These are phyloP conservation scores for Lablab purpureus DNA, from an alignment of 306 rosid species.

Conservation along the genomic window DNA sequence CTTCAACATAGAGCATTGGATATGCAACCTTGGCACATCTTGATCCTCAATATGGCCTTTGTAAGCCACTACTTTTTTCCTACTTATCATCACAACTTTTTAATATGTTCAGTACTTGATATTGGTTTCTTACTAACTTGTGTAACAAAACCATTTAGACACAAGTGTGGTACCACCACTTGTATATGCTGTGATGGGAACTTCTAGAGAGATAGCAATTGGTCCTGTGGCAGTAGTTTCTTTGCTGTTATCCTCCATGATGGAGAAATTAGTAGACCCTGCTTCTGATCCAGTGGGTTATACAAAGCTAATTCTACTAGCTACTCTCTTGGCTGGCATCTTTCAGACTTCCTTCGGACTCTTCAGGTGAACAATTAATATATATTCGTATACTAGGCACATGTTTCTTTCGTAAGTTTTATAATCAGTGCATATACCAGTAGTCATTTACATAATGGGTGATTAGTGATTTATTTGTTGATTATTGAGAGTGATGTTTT, in stretches of 20 bases:
- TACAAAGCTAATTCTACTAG: conserved; percentile 68
- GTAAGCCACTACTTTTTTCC: conserved; percentile 51
- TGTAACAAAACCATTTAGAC: conserved; percentile 51
- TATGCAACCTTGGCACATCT: conserved; percentile 89
- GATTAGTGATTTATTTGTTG: neutral
- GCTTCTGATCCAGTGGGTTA: conserved; percentile 64
- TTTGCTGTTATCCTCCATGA: conserved; percentile 76
- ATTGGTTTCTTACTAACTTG: neutral
- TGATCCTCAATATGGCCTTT: conserved; percentile 88
- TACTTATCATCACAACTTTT: neutral
- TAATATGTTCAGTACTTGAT: neutral
- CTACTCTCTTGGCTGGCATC: conserved; percentile 83
- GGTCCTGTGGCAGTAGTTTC: conserved; percentile 96
- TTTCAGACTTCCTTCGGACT: conserved; percentile 83
- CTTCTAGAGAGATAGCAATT: conserved; percentile 81
- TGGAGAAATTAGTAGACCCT: conserved; percentile 69
- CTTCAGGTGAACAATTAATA: conserved; percentile 53
- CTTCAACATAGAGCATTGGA: conserved; percentile 79
- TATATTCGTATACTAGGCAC: too few species aligned
- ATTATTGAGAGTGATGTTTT: neutral
- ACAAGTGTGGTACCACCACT: conserved; percentile 94
- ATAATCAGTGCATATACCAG: neutral
- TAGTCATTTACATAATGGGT: neutral
- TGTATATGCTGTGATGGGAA: conserved; percentile 90
- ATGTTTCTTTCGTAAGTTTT: neutral